Percentiles rank a stretch among this genome's conserved stretches.
phyloP scores from a whole-genome alignment of 495 filamentous ascomycete genomes.

The Podospora fimiseda region DNA sequence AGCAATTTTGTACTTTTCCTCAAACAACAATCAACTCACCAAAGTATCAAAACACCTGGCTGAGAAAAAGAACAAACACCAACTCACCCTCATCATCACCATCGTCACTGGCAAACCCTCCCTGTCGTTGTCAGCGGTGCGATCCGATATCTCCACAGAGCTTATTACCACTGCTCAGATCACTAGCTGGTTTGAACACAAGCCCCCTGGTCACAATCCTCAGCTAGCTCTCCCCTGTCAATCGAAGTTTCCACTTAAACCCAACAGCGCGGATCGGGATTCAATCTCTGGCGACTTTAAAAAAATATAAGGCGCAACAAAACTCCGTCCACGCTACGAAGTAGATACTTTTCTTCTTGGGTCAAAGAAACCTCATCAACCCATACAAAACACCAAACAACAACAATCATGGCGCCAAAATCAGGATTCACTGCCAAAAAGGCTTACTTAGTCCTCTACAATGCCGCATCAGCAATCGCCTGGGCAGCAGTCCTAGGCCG shows the following conservation, averaged over 20 bases:
- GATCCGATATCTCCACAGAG: too few species aligned
- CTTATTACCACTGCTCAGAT: too few species aligned
- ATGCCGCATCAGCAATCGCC: conserved; percentile 62
- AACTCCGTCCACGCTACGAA: too few species aligned
- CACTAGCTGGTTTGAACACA: too few species aligned
- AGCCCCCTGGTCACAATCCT: not conserved
- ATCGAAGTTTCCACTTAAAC: not conserved
- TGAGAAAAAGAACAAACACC: too few species aligned
- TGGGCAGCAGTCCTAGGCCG: conserved; percentile 70
- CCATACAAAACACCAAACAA: not conserved
- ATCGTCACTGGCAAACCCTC: too few species aligned
- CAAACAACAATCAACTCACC: too few species aligned
- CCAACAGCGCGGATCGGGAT: not conserved
- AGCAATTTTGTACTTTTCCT: too few species aligned
- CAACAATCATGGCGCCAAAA: conserved; percentile 4
- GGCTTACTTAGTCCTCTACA: conserved; percentile 78
- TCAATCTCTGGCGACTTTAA: not conserved
- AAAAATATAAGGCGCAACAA: not conserved
- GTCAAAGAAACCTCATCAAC: not conserved
- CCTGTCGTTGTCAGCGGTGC: too few species aligned
- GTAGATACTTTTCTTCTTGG: too few species aligned
- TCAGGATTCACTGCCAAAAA: conserved; percentile 36
- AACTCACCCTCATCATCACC: too few species aligned
- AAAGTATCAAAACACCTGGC: too few species aligned
- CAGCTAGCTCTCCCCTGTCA: not conserved